Conservation (phyloP, 2,329 filamentous ascomycete genomes). For the Hypoxylon sp. region DNA sequence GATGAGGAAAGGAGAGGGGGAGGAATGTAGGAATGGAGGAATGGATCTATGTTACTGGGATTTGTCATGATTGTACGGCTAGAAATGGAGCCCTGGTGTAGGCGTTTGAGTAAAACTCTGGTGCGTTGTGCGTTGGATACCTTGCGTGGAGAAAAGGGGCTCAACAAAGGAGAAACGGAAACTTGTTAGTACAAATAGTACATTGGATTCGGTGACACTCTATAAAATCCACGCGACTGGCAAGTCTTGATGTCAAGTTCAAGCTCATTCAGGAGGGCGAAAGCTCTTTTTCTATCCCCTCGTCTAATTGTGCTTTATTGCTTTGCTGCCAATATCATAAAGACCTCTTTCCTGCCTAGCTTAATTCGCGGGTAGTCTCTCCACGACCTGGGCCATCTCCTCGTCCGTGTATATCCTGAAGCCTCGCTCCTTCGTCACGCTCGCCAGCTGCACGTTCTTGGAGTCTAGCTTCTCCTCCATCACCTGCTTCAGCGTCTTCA, state of each 20-base stretch:
- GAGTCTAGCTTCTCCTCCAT: slow-evolving; percentile 99
- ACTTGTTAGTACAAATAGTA: slow-evolving; percentile 31
- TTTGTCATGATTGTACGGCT: slow-evolving; percentile 8
- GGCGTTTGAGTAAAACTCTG: slow-evolving; percentile 21
- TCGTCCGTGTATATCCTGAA: slow-evolving; percentile 99
- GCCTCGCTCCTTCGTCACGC: slow-evolving; percentile 96
- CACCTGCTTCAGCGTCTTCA: slow-evolving; percentile 99
- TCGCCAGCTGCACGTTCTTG: slow-evolving; percentile 98
- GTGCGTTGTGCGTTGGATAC: slow-evolving; percentile 29
- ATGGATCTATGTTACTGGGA: not conserved
- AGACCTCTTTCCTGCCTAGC: not conserved
- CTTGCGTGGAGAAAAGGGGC: slow-evolving; percentile 1
- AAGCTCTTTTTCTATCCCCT: slow-evolving; percentile 20
- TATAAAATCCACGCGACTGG: slow-evolving; percentile 3
- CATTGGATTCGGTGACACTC: slow-evolving; percentile 25
- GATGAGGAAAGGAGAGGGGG: not conserved
- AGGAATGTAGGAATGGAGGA: slow-evolving; percentile 3
- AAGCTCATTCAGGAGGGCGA: slow-evolving; percentile 5
- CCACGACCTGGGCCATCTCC: slow-evolving; percentile 95
- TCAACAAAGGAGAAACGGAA: not conserved
- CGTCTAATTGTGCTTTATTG: slow-evolving; percentile 27
- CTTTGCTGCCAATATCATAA: not conserved
- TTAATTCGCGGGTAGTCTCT: slow-evolving; percentile 80
- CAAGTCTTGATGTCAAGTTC: slow-evolving; percentile 7
- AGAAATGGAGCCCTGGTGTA: slow-evolving; percentile 5